A percentile compares a stretch with the other conserved stretches of the same genome.
Evolutionary conservation across 768 basidiomycete species (phyloP).

Genomic region (Lenzites betulinus): DNA sequence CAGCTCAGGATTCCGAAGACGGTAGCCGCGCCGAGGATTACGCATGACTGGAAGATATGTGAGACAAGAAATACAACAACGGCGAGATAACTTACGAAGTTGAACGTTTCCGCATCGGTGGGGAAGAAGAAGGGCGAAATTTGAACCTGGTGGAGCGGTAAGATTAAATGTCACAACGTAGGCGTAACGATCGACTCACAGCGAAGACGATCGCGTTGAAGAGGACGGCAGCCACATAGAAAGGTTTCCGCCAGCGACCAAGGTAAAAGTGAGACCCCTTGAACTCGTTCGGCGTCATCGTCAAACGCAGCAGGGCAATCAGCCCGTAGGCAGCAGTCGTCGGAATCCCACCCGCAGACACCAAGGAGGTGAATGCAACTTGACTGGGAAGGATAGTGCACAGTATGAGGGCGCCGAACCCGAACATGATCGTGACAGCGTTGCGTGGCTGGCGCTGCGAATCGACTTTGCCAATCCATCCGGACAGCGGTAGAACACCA

Average conservation of each 20-base stretch:
- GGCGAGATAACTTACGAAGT: conserved; percentile 62
- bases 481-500: conserved; percentile 81
- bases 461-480: conserved; percentile 82
- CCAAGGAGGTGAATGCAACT: conserved; percentile 89
- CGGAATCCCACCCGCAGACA: conserved; percentile 84
- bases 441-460: conserved; percentile 72
- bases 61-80: background rate
- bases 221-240: conserved; percentile 65
- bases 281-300: conserved; percentile 79
- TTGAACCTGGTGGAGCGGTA: conserved; percentile 53
- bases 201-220: conserved; percentile 79
- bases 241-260: conserved; percentile 63
- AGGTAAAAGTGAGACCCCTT: conserved; percentile 71
- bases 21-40: conserved; percentile 79
- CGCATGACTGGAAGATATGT: conserved; percentile 51
- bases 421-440: conserved; percentile 84
- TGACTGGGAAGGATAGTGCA: conserved; percentile 88
- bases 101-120: conserved; percentile 73
- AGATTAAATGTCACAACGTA: background rate
- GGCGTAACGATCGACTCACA: conserved; percentile 41
- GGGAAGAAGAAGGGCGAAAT: conserved; percentile 90
- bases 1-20: conserved; percentile 76
- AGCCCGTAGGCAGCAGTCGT: conserved; percentile 89
- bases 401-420: conserved; percentile 74
- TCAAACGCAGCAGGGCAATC: conserved; percentile 73